These are phyloP conservation scores for Psidium friedrichsthalianum DNA, from an alignment of 345 rosid species.

Conservation along the genomic window DNA sequence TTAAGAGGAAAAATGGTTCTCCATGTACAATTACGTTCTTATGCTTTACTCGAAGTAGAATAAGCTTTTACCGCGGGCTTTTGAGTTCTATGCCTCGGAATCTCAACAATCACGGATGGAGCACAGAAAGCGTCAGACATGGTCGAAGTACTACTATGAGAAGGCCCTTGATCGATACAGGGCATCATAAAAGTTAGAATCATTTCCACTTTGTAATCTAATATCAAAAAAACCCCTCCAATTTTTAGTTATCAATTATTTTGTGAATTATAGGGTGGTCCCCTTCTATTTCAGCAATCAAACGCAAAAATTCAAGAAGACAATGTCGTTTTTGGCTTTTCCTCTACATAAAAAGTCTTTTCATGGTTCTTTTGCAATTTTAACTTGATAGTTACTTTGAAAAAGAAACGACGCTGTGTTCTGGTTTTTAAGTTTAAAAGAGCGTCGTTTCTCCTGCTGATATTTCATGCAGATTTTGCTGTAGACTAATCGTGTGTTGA, in stretches of 20 bases:
- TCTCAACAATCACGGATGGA: too few species aligned
- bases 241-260: neutral
- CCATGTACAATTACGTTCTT: too few species aligned
- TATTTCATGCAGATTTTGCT: neutral
- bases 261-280: neutral
- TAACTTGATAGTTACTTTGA: neutral
- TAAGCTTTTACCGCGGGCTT: too few species aligned
- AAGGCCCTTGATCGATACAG: too few species aligned
- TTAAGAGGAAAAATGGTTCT: too few species aligned
- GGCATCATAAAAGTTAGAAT: neutral
- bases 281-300: neutral
- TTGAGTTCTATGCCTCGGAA: too few species aligned
- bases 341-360: neutral
- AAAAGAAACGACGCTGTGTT: neutral
- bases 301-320: neutral
- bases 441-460: neutral
- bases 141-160: too few species aligned
- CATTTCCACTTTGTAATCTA: neutral
- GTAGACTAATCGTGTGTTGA: neutral
- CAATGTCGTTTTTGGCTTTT: neutral
- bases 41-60: too few species aligned
- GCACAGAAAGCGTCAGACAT: too few species aligned
- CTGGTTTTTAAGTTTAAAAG: neutral
- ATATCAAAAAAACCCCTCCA: neutral
- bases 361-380: neutral